Base-by-base conservation (phyloP, 805 yeast genomes). In the Cyberlindnera veronae region DNA sequence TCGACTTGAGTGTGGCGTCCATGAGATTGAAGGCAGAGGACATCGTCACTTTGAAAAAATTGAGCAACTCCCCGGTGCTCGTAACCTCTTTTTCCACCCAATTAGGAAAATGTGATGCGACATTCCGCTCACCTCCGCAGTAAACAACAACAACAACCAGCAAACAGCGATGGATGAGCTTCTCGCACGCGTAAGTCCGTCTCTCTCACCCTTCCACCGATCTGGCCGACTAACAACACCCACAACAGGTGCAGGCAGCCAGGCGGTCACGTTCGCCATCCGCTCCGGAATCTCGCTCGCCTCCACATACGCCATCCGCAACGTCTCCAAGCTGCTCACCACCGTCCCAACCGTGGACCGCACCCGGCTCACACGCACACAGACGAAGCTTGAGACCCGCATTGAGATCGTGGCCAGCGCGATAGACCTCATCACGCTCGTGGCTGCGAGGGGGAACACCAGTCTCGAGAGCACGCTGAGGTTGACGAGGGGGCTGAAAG, bases 221-320 rank as follows among this genome's bases (percentile, higher is more conserved):
- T n/a, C n/a, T n/a, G n/a, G n/a, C n/a, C n/a, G n/a, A 20, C 34
- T 31, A 20, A 31, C 34, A 5, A 21, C 19, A 22, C 13, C 12
- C 6, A 26, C 15, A 26, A 17, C 23, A 70, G 13, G 18, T 61
- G 93, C 93, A 3, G 84, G 89, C 22, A 77, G 76, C 36, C 89
- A 84, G 49, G 85, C 86, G 1, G 84, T 84, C n/a, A 74, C 87
- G 3, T 81, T 84, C 62, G 95, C 90, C 9, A 77, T 84, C 20
- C 68, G 83, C 41, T 83, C 90, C 1, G 88, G 93, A 0, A 74
- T 84, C 23, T 78, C 88, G 2, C 50, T 84, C 16, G 93, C 90
- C 0, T 77, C 89, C 0, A 77, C 83, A 0, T 84, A 77, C 61
- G 89, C 90, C 17, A 69, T 84, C 30, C 77, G 75, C 42, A 77